Percentiles rank a stretch among this genome's conserved stretches.
phyloP scores from a whole-genome alignment of 2,329 filamentous ascomycete genomes.

The Hymenoscyphus fructigenus region DNA sequence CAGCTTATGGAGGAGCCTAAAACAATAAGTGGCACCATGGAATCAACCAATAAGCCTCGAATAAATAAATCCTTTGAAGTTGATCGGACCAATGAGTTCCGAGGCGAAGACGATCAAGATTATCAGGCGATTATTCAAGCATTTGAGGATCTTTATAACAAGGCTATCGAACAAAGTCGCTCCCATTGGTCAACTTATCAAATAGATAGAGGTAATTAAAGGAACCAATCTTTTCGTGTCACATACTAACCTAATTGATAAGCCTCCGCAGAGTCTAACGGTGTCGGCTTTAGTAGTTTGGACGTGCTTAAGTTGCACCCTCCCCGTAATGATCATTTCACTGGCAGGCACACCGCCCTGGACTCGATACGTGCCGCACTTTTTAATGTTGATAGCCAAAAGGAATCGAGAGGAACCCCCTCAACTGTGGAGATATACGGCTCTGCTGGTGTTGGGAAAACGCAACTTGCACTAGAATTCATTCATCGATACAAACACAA shows the following conservation, averaged over 20 bases:
- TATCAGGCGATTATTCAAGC: neutral
- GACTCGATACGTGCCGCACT: neutral
- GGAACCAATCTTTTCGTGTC: neutral
- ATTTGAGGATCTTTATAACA: neutral
- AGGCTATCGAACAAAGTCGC: neutral
- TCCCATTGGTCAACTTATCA: neutral
- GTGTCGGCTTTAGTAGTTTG: neutral
- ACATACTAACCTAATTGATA: neutral
- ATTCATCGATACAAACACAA: conserved; percentile 6
- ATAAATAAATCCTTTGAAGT: neutral
- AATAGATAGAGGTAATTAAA: neutral
- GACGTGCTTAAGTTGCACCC: neutral
- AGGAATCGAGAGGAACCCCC: neutral
- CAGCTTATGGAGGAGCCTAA: neutral
- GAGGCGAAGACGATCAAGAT: neutral
- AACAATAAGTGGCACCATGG: neutral
- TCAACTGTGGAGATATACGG: conserved; percentile 3
- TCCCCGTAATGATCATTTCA: neutral
- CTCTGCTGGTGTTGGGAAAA: conserved; percentile 2
- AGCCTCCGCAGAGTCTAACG: neutral
- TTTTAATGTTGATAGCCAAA: neutral
- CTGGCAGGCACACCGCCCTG: neutral
- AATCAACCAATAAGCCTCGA: neutral
- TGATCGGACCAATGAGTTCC: neutral
- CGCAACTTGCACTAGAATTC: conserved; percentile 2